Conservation (phyloP, 768 basidiomycete species). For the Arthromyces matolae region DNA sequence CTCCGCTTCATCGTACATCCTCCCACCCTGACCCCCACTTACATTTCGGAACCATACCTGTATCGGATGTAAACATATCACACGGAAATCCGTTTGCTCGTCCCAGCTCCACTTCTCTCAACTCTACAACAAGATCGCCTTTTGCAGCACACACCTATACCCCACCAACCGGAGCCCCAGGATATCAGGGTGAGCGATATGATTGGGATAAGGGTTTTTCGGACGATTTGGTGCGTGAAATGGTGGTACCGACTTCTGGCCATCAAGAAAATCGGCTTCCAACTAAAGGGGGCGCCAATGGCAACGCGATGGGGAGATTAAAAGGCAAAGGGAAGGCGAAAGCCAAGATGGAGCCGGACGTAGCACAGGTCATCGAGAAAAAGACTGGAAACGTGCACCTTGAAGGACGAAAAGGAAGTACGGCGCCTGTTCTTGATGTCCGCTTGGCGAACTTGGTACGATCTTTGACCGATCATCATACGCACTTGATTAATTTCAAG, state of each 20-base stretch:
- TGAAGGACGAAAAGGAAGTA: conserved; percentile 52
- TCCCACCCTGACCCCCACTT: too few relatives aligned
- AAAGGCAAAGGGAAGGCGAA: too few relatives aligned
- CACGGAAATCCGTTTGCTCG: conserved; percentile 53
- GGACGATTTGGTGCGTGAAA: conserved; percentile 41
- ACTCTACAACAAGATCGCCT: conserved; percentile 25
- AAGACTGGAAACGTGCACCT: conserved; percentile 47
- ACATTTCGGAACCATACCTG: too few relatives aligned
- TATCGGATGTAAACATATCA: conserved; percentile 21
- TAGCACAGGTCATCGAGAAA: conserved; percentile 49
- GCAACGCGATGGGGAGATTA: too few relatives aligned
- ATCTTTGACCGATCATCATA: background rate
- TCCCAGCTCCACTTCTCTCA: too few relatives aligned
- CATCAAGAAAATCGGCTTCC: too few relatives aligned
- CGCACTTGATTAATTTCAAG: background rate
- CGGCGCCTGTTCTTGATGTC: conserved; percentile 46
- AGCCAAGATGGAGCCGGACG: too few relatives aligned
- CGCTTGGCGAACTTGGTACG: conserved; percentile 61
- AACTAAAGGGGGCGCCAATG: too few relatives aligned
- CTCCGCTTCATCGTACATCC: conserved; percentile 1
- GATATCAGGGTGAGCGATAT: conserved; percentile 61
- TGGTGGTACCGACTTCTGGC: too few relatives aligned
- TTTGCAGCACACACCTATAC: conserved; percentile 39
- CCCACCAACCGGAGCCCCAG: conserved; percentile 67
- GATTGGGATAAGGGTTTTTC: conserved; percentile 70